Evolutionary conservation across 495 filamentous ascomycete species (phyloP).

Genomic region (Daldinia vernicosa): DNA sequence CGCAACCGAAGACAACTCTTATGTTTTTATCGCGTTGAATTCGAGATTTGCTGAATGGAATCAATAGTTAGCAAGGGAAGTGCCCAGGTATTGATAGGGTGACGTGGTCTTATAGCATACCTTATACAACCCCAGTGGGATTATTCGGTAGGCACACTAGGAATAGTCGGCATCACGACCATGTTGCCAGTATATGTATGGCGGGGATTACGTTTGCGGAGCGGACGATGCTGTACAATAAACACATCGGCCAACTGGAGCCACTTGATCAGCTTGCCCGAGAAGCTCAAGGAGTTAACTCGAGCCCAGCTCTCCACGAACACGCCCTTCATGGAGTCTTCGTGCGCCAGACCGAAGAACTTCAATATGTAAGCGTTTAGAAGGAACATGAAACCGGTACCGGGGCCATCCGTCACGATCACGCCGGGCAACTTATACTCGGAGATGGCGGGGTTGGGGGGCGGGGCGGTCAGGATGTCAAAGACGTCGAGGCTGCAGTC

Average conservation of each 20-base stretch:
- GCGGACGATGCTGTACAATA: slow-evolving; percentile 50
- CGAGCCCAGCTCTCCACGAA: slow-evolving; percentile 95
- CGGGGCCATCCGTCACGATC: slow-evolving; percentile 89
- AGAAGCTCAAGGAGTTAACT: slow-evolving; percentile 79
- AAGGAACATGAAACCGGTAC: slow-evolving; percentile 81
- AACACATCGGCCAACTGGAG: slow-evolving; percentile 55
- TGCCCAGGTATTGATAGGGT: not conserved
- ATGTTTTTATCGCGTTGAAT: not conserved
- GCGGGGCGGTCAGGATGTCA: slow-evolving; percentile 49
- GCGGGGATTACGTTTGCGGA: slow-evolving; percentile 27
- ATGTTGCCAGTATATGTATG: slow-evolving; percentile 29
- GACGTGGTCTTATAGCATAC: not conserved
- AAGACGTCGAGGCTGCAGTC: slow-evolving; percentile 66
- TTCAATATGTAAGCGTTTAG: slow-evolving; percentile 73
- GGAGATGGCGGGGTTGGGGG: slow-evolving; percentile 46
- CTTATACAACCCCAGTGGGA: not conserved
- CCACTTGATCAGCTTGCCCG: slow-evolving; percentile 71
- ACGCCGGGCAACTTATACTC: slow-evolving; percentile 61
- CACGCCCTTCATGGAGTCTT: slow-evolving; percentile 64
- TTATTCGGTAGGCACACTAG: not conserved
- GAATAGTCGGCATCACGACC: slow-evolving; percentile 30
- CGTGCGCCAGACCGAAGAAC: slow-evolving; percentile 59
- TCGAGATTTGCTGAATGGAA: not conserved
- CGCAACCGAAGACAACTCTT: not conserved
- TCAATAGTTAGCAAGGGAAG: not conserved